Evolutionary conservation across 768 basidiomycete genomes (phyloP).

Genomic region (Holtermanniella nyarrowii): DNA sequence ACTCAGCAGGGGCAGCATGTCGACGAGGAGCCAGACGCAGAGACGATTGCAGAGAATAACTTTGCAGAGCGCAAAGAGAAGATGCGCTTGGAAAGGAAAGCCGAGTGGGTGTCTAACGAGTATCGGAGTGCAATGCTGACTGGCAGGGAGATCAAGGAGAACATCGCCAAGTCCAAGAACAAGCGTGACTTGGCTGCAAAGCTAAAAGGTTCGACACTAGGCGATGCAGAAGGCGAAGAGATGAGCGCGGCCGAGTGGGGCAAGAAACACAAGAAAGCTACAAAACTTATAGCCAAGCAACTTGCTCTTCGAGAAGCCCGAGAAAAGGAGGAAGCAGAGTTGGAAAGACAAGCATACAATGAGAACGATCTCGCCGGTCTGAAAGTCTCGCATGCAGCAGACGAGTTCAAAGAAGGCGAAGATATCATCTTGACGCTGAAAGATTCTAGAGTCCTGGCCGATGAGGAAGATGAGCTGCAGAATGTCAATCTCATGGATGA

Average conservation of each 20-base stretch:
- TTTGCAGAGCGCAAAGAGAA: constrained; percentile 62
- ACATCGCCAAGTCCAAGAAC: constrained; percentile 76
- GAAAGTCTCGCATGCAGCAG: constrained; percentile 92
- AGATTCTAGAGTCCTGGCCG: constrained; percentile 77
- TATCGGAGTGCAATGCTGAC: neutral
- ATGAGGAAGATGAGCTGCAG: constrained; percentile 88
- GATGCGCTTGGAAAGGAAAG: constrained; percentile 50
- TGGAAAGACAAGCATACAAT: constrained; percentile 73
- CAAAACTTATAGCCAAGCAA: constrained; percentile 59
- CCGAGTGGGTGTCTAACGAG: constrained; percentile 16
- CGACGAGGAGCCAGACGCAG: constrained; percentile 41
- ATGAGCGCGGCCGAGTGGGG: constrained; percentile 83
- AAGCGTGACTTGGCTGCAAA: constrained; percentile 81
- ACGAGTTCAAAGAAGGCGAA: constrained; percentile 84
- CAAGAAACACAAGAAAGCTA: constrained; percentile 70
- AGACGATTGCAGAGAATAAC: constrained; percentile 77
- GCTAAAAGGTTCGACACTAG: constrained; percentile 85
- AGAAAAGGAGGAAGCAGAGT: constrained; percentile 68
- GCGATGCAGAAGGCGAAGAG: constrained; percentile 58
- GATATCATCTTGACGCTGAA: constrained; percentile 92
- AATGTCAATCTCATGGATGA: constrained; percentile 90
- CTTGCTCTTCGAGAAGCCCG: constrained; percentile 59
- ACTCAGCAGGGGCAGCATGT: constrained; percentile 57
- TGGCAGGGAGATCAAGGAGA: constrained; percentile 29
- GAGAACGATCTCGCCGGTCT: constrained; percentile 88